Evolutionary conservation across 192 early-diverging fungal species (phyloP).

Genomic region (Bifiguratus adelaidae): DNA sequence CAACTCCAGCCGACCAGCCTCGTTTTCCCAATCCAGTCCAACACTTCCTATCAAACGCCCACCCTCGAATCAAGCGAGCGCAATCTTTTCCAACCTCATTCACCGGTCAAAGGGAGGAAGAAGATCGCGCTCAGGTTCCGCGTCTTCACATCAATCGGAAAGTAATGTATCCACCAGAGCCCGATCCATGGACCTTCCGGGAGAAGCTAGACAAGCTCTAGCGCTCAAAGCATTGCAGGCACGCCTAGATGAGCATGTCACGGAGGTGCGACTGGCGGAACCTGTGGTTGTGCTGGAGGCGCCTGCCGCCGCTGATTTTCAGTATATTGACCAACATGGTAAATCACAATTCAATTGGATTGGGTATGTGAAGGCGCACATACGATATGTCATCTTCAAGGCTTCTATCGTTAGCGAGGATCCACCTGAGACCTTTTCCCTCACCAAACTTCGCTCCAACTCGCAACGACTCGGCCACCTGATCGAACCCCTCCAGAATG

Average conservation of each 20-base stretch:
- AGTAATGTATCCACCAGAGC: too few relatives aligned
- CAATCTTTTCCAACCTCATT: too few relatives aligned
- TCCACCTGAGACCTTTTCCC: conserved; percentile 6
- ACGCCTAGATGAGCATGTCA: conserved; percentile 14
- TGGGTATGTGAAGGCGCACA: conserved; percentile 6
- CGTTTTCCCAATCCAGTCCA: too few relatives aligned
- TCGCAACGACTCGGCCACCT: conserved; percentile 7
- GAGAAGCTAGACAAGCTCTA: too few relatives aligned
- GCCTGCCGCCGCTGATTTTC: background rate
- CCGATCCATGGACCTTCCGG: too few relatives aligned
- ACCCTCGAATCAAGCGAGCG: too few relatives aligned
- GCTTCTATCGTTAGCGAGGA: conserved; percentile 1
- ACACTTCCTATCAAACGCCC: too few relatives aligned
- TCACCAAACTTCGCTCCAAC: conserved; percentile 4
- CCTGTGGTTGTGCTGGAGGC: background rate
- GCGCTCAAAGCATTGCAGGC: conserved; percentile 2
- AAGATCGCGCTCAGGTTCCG: conserved; percentile 1
- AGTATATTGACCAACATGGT: background rate
- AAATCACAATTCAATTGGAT: conserved; percentile 4
- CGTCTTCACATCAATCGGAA: conserved; percentile 3
- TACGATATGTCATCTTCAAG: conserved; percentile 6
- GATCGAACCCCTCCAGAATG: background rate
- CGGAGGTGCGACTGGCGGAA: conserved; percentile 5
- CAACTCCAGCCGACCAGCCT: too few relatives aligned
- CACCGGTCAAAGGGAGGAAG: background rate